A percentile compares a stretch with the other conserved stretches of the same genome.
These are phyloP conservation scores for Rhizopogon vesiculosus DNA, from an alignment of 768 basidiomycete species.

Conservation along the genomic window DNA sequence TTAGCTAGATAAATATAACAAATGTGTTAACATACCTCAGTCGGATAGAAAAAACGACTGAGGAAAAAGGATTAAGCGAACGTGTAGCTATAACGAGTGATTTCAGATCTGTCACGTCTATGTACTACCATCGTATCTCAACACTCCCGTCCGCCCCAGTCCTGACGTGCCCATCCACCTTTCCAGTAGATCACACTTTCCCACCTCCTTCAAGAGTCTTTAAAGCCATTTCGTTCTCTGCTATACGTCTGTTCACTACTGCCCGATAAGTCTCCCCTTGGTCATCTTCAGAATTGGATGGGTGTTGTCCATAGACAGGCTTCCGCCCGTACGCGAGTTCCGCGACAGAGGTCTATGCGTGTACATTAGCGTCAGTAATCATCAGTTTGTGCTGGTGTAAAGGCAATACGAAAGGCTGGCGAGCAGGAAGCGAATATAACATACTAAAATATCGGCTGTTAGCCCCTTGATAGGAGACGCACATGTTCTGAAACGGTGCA, in stretches of 20 bases:
- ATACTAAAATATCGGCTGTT: slow-evolving; percentile 76
- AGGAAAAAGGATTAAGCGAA: too few relatives aligned
- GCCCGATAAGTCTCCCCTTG: slow-evolving; percentile 22
- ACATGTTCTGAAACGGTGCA: slow-evolving; percentile 78
- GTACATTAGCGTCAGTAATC: slow-evolving; percentile 33
- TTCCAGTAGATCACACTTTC: background rate
- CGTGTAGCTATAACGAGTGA: too few relatives aligned
- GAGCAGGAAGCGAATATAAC: slow-evolving; percentile 12
- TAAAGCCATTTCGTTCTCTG: background rate
- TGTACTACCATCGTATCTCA: too few relatives aligned
- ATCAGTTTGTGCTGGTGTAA: background rate
- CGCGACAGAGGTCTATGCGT: slow-evolving; percentile 39
- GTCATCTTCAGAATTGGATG: slow-evolving; percentile 22
- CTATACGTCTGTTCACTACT: background rate
- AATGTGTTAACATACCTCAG: too few relatives aligned
- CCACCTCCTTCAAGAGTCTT: background rate
- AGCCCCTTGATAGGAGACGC: slow-evolving; percentile 83
- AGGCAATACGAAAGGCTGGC: background rate
- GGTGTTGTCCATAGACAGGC: slow-evolving; percentile 54
- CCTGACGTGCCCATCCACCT: background rate
- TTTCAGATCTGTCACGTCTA: too few relatives aligned
- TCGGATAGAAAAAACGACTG: too few relatives aligned
- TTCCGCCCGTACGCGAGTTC: slow-evolving; percentile 54
- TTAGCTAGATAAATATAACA: too few relatives aligned
- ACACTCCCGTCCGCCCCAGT: too few relatives aligned